phyloP scores from a whole-genome alignment of 2,329 filamentous ascomycete genomes.

The Daldinia sp. region DNA sequence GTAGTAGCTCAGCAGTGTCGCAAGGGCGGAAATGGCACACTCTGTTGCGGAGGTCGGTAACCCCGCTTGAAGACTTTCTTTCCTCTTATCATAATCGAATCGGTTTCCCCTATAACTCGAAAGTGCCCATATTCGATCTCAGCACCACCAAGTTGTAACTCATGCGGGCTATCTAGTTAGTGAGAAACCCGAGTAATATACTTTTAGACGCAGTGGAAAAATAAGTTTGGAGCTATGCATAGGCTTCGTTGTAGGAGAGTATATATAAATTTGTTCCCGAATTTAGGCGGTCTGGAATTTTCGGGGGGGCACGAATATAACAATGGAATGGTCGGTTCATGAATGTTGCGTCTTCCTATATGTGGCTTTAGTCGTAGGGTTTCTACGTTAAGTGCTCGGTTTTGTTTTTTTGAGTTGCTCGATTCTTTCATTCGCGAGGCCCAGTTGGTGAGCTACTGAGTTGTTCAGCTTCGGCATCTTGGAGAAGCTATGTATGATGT shows the following conservation, averaged over 20 bases:
- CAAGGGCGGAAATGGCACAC: constrained; percentile 14
- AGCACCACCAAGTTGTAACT: constrained; percentile 1
- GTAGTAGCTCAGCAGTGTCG: not conserved
- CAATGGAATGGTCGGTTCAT: not conserved
- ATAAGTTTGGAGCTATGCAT: constrained; percentile 11
- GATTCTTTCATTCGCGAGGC: constrained; percentile 7
- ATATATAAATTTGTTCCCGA: constrained; percentile 3
- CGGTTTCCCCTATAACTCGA: not conserved
- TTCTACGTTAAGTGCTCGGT: not conserved
- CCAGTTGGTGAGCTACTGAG: constrained; percentile 7
- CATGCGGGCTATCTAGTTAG: not conserved
- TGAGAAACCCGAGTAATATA: not conserved
- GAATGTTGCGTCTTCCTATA: not conserved
- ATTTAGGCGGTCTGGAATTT: not conserved
- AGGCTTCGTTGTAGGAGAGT: not conserved
- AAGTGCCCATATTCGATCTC: not conserved
- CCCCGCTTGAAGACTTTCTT: not conserved
- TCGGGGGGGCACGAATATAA: not conserved
- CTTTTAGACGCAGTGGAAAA: not conserved
- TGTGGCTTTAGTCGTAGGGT: not conserved
- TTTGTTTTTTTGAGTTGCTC: not conserved
- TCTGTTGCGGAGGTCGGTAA: constrained; percentile 4
- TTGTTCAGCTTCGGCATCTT: constrained; percentile 19
- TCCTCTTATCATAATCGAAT: not conserved
- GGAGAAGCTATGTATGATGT: not conserved